A percentile compares a stretch with the other conserved stretches of the same genome.
Evolutionary conservation across 1,284 basidiomycete genomes (phyloP).

Genomic region (Puccinia horiana): DNA sequence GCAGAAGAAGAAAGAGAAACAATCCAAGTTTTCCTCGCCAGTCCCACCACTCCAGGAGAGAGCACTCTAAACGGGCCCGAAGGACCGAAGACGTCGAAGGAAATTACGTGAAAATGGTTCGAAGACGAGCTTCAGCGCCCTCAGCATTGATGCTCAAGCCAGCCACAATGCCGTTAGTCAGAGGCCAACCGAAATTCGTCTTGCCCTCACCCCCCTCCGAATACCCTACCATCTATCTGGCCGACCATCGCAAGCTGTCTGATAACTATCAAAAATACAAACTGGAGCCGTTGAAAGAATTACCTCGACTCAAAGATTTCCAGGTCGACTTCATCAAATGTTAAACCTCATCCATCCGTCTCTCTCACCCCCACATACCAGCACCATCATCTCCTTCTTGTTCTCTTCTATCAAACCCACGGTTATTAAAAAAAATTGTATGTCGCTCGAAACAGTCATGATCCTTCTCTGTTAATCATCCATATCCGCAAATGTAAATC

Average conservation of each 20-base stretch:
- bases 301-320: slow-evolving; percentile 34
- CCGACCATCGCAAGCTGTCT: slow-evolving; percentile 30
- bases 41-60: not conserved
- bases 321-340: slow-evolving; percentile 15
- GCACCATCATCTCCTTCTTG: not conserved
- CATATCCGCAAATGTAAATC: not conserved
- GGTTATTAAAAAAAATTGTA: not conserved
- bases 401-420: not conserved
- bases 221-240: slow-evolving; percentile 40
- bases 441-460: not conserved
- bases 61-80: not conserved
- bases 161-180: slow-evolving; percentile 22
- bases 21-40: not conserved
- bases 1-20: too few relatives aligned
- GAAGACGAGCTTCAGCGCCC: slow-evolving; percentile 41
- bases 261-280: slow-evolving; percentile 6
- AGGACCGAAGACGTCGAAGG: not conserved
- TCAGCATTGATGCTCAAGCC: slow-evolving; percentile 34
- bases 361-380: not conserved
- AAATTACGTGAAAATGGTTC: slow-evolving; percentile 1
- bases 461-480: not conserved
- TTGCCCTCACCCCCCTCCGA: slow-evolving; percentile 43
- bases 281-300: slow-evolving; percentile 28
- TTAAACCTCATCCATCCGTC: not conserved
- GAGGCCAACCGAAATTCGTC: slow-evolving; percentile 41